Evolutionary conservation across 148 eudicot genomes (phyloP), one percentile per base, ranked within the genome.

Genomic region (Suaeda aralocaspica): DNA sequence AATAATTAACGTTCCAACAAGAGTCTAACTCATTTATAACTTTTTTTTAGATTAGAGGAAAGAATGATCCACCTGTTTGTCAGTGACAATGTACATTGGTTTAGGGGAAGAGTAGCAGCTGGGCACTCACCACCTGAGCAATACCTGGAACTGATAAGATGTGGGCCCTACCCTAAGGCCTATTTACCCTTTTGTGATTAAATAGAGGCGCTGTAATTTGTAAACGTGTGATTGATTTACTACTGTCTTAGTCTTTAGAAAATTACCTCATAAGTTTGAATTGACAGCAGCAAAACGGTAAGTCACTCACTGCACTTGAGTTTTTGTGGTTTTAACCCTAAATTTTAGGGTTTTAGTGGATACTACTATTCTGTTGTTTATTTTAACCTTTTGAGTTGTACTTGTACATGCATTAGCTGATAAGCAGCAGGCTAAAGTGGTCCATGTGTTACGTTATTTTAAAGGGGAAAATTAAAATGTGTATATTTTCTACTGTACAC

Each of bases 71-170:
- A 83, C 90, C 82, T 84, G 83, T 84, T 62, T 79, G 87, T 85
- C 86, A 84, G 94, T 66, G 80, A 81, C 77, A 83, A 63, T 76
- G 77, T 76, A 83, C 81, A 80, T 64, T 55, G 80, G 83, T 79
- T 69, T 31, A 77, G 85, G 73, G 64, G 75, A 81, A 77, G 69
- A 77, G 34, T 80, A 80, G 75, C 83, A 83, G 73, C 74, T 82
- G 89, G 90, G 81, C 41, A 69, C 88, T 75, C 78, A 82, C 84
- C 84, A 85, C 88, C 91, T 91, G 93, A 86, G 79, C 91, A 82
- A 79, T 78, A 83, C 87, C 88, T 88, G 88, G 87, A 91, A 77
- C 81, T 86, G 81, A 76, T 83, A 79, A 84, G 82, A 16, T 11
- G 66, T 62, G 66, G 66, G 48, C 42, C 42, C 64, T 1, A 6